Base-by-base conservation (phyloP, 305 asterid species). In the Coffea humblotiana region DNA sequence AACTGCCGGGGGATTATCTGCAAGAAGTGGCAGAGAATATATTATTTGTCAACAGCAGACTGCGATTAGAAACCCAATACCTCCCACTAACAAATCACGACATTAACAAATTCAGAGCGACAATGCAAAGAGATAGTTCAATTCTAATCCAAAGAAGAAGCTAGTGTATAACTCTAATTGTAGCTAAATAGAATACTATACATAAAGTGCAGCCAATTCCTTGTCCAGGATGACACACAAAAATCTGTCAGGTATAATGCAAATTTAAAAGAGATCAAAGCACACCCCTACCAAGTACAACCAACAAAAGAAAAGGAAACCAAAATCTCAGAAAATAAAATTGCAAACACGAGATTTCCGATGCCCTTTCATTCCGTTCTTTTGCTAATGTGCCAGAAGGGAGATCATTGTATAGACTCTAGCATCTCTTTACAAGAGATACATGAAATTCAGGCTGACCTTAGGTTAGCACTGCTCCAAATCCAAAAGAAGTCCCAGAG, bases 1-100 rank as follows among this genome's bases (percentile, higher is more conserved):
- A 95, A 90, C 80, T 93, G 99, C n/a, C 99, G 88, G 21, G 98
- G 99, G 81, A 95, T 93, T 77, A 95, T 88, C 99, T 95, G 89
- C 84, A 87, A 60, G 70, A 86, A 25, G 65, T n/a, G 15, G 40
- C n/a, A 45, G 9, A 23, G 37, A 49, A 79, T 37, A 73, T 35
- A 72, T 19, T 23, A 78, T 14, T 54, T 66, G 9, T 58, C 23
- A 58, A 43, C 19, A 23, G 61, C 77, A 58, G 9, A 72, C 56
- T 15, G n/a, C 19, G 40, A 35, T 25, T 27, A 72, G 7, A 3
- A 72, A 12, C 5, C n/a, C 63, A 21, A 47, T 45, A n/a, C 21
- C 58, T 45, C 12, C 35, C 35, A 23, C n/a, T 2, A 45, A 40
- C 43, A 43, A n/a, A 45, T 47, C 25, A 40, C 8, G 0, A 43